phyloP scores from a whole-genome alignment of 768 basidiomycete species.

The Daedaleopsis sinensis region DNA sequence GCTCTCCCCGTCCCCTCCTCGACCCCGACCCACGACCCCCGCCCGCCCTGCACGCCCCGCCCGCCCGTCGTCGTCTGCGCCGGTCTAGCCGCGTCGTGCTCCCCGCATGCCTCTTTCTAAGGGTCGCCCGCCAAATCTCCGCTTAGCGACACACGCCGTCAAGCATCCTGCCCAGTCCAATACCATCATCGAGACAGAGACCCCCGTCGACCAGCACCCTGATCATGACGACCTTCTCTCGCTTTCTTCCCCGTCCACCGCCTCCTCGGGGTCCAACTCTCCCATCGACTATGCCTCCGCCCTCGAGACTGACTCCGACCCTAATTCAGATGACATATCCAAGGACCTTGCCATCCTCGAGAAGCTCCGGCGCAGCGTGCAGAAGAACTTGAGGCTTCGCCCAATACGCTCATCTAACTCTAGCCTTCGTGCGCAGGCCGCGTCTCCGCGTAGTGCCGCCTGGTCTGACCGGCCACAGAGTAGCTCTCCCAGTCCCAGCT shows the following conservation, averaged over 20 bases:
- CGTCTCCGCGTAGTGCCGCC: constrained; percentile 27
- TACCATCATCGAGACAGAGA: constrained; percentile 37
- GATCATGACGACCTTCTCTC: constrained; percentile 30
- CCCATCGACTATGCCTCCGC: constrained; percentile 28
- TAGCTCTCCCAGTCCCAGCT: constrained; percentile 48
- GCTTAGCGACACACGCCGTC: constrained; percentile 35
- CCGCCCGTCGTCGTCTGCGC: constrained; percentile 4
- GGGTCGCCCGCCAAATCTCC: constrained; percentile 55
- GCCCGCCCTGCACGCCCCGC: not conserved
- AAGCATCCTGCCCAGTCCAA: constrained; percentile 28
- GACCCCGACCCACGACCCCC: not conserved
- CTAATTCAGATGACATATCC: constrained; percentile 58
- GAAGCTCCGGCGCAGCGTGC: constrained; percentile 68
- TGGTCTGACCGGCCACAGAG: constrained; percentile 35
- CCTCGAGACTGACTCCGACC: constrained; percentile 28
- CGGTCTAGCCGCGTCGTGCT: not conserved
- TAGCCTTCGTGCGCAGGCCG: constrained; percentile 22
- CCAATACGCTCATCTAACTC: constrained; percentile 62
- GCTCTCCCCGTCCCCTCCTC: not conserved
- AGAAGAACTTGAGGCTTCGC: constrained; percentile 76
- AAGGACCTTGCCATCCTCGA: constrained; percentile 71
- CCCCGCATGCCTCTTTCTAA: constrained; percentile 38
- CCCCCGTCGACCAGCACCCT: constrained; percentile 39
- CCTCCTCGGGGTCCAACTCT: constrained; percentile 29
- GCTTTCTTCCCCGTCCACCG: constrained; percentile 35